Conservation (phyloP, 345 rosid genomes). For the Arabidopsis arenosa region DNA sequence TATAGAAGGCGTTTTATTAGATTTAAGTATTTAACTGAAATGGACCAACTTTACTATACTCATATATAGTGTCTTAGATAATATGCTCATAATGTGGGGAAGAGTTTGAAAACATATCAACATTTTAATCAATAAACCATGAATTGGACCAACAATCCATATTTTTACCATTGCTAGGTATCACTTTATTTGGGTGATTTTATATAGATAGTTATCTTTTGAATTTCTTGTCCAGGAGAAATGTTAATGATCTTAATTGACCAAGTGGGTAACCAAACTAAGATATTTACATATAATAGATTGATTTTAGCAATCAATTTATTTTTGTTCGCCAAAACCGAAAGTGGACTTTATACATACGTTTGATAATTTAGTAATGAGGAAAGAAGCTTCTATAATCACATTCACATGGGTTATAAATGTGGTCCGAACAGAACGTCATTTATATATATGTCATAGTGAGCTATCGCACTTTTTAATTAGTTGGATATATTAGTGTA, state of each 20-base stretch:
- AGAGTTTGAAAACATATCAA: background rate
- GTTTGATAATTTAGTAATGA: background rate
- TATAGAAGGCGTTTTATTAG: background rate
- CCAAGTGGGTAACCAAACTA: background rate
- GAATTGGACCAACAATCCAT: background rate
- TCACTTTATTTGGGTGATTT: background rate
- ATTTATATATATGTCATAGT: constrained; percentile 17
- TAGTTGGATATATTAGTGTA: background rate
- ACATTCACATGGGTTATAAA: constrained; percentile 35
- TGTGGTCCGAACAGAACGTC: constrained; percentile 19
- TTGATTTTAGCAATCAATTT: background rate
- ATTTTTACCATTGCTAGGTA: background rate
- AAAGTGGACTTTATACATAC: constrained; percentile 25
- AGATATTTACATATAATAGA: background rate
- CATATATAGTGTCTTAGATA: background rate
- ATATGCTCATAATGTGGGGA: background rate
- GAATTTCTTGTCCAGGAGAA: background rate
- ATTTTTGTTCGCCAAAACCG: background rate
- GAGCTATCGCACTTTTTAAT: background rate
- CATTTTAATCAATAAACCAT: background rate
- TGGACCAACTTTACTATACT: background rate
- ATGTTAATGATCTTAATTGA: background rate
- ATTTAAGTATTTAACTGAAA: background rate
- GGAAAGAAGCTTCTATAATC: constrained; percentile 26
- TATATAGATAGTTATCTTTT: constrained; percentile 3